Percentiles rank a stretch among this genome's conserved stretches.
Evolutionary conservation across 129 eudicot genomes (phyloP).

Genomic region (Flaveria brownii): DNA sequence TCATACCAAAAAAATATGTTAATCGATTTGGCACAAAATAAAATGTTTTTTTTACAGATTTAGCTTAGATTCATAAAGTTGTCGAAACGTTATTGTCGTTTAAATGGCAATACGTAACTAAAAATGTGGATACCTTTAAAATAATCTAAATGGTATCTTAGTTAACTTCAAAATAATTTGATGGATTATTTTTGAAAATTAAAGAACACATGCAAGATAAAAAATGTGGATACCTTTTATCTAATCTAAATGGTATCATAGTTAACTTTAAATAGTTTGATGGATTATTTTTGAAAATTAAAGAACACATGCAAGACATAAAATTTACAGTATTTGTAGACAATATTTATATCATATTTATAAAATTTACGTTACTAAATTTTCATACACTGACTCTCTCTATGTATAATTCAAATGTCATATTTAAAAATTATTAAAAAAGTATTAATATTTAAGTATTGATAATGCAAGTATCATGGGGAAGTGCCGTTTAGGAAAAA

Average conservation of each 20-base stretch:
- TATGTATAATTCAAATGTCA: no score
- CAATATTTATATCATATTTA: not conserved
- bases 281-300: not conserved
- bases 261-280: not conserved
- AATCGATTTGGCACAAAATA: not conserved
- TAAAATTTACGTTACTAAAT: no score
- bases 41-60: not conserved
- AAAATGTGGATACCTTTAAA: not conserved
- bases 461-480: constrained; percentile 23
- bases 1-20: not conserved
- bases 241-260: not conserved
- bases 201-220: not conserved
- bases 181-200: not conserved
- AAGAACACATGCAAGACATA: not conserved
- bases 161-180: not conserved
- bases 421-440: not conserved
- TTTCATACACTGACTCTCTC: no score
- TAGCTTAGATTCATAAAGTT: not conserved
- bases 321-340: not conserved
- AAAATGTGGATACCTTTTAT: not conserved
- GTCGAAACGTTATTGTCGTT: no score
- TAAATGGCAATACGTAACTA: no score
- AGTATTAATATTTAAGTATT: not conserved
- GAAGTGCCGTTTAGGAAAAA: not conserved
- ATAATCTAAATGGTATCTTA: not conserved